Evolutionary conservation across 768 basidiomycete species (phyloP).

Genomic region (Mycena indigotica): DNA sequence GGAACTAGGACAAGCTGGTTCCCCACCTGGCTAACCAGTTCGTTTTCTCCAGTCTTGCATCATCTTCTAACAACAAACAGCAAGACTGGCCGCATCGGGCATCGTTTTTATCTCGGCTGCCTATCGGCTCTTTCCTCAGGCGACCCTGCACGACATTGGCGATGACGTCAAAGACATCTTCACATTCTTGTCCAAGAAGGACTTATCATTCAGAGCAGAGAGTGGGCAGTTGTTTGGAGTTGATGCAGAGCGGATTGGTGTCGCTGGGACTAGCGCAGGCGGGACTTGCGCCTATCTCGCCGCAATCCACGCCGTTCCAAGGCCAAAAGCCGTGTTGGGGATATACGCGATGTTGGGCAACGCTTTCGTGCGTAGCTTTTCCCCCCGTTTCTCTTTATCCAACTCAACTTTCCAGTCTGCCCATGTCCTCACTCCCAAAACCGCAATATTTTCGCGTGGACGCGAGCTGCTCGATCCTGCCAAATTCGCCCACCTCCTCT

Average conservation of each 20-base stretch:
- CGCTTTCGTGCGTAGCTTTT: constrained; percentile 42
- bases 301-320: constrained; percentile 53
- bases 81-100: constrained; percentile 47
- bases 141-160: constrained; percentile 58
- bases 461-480: constrained; percentile 55
- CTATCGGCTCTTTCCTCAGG: constrained; percentile 58
- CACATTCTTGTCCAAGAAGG: constrained; percentile 39
- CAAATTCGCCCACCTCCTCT: constrained; percentile 48
- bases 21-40: constrained; percentile 64
- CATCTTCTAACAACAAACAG: constrained; percentile 31
- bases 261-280: constrained; percentile 62
- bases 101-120: constrained; percentile 64
- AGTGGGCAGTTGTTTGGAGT: constrained; percentile 33
- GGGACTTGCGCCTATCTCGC: constrained; percentile 67
- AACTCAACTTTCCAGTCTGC: constrained; percentile 47
- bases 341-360: constrained; percentile 70
- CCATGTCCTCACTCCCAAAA: constrained; percentile 54
- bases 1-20: constrained; percentile 65
- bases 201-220: constrained; percentile 21
- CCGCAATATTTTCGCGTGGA: constrained; percentile 53
- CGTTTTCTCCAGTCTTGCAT: constrained; percentile 7
- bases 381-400: not conserved
- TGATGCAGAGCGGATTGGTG: constrained; percentile 48
- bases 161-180: constrained; percentile 62
- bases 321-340: constrained; percentile 55